Percentiles rank a stretch among this genome's conserved stretches.
These are phyloP conservation scores for Alternaria viburni DNA, from an alignment of 2,329 filamentous ascomycete genomes.

Conservation along the genomic window DNA sequence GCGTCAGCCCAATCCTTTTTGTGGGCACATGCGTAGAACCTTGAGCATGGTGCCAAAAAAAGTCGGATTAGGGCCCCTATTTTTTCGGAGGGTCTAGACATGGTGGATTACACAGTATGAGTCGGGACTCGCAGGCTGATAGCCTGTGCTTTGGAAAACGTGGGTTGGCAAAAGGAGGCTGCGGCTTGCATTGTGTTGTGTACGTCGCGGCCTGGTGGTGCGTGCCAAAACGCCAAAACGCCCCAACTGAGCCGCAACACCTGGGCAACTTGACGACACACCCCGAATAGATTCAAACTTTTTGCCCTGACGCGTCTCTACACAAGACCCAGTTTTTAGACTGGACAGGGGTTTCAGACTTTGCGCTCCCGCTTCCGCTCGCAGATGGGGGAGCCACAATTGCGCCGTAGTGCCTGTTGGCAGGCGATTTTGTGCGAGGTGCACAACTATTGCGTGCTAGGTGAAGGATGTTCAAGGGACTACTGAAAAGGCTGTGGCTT, in stretches of 20 bases:
- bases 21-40: slow-evolving; percentile 9
- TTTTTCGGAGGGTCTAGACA: slow-evolving; percentile 19
- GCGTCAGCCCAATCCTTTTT: slow-evolving; percentile 12
- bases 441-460: slow-evolving; percentile 7
- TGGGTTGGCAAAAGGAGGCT: slow-evolving; percentile 14
- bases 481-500: slow-evolving; percentile 3
- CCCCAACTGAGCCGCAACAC: slow-evolving; percentile 7
- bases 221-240: slow-evolving; percentile 6
- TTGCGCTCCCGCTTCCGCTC: slow-evolving; percentile 9
- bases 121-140: slow-evolving; percentile 13
- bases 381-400: slow-evolving; percentile 6
- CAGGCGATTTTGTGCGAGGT: slow-evolving; percentile 13
- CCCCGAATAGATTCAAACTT: slow-evolving; percentile 4
- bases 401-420: slow-evolving; percentile 11
- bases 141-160: slow-evolving; percentile 18
- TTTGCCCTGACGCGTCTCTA: slow-evolving; percentile 12
- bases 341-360: slow-evolving; percentile 17
- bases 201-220: slow-evolving; percentile 13
- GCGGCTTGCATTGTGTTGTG: slow-evolving; percentile 17
- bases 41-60: slow-evolving; percentile 11
- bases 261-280: slow-evolving; percentile 1
- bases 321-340: slow-evolving; percentile 11
- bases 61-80: slow-evolving; percentile 13
- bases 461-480: not conserved
- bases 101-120: slow-evolving; percentile 12